Evolutionary conservation across 345 rosid genomes (phyloP).

Genomic region (Pugionium cornutum): DNA sequence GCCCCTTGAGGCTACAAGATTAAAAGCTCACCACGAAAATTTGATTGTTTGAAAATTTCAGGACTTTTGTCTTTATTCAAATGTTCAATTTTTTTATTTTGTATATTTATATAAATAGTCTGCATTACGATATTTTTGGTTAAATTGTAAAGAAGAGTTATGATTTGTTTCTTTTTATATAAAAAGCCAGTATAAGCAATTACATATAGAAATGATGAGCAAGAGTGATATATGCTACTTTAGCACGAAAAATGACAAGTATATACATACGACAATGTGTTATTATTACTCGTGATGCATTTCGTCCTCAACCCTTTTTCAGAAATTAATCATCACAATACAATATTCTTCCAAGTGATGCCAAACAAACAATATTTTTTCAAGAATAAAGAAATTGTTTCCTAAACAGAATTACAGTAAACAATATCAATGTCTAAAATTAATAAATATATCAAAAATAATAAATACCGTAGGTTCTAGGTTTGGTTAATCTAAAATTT

Average conservation of each 20-base stretch:
- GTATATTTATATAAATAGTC: no score
- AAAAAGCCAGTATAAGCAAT: slow-evolving; percentile 28
- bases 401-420: no score
- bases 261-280: slow-evolving; percentile 38
- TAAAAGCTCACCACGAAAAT: no score
- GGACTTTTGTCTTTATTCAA: no score
- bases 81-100: no score
- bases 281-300: slow-evolving; percentile 46
- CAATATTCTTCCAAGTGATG: no score
- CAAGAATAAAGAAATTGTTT: no score
- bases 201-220: slow-evolving; percentile 35
- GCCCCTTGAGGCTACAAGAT: no score
- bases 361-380: no score
- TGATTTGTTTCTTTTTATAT: slow-evolving; percentile 16
- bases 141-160: not conserved
- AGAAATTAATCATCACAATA: slow-evolving; percentile 33
- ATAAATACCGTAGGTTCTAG: not conserved
- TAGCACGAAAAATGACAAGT: slow-evolving; percentile 33
- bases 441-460: not conserved
- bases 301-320: slow-evolving; percentile 36
- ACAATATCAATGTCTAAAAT: not conserved
- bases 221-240: slow-evolving; percentile 27
- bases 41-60: no score
- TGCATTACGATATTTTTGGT: not conserved
- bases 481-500: no score